Base-by-base conservation (phyloP, 495 filamentous ascomycete genomes). In the Terfezia boudieri region DNA sequence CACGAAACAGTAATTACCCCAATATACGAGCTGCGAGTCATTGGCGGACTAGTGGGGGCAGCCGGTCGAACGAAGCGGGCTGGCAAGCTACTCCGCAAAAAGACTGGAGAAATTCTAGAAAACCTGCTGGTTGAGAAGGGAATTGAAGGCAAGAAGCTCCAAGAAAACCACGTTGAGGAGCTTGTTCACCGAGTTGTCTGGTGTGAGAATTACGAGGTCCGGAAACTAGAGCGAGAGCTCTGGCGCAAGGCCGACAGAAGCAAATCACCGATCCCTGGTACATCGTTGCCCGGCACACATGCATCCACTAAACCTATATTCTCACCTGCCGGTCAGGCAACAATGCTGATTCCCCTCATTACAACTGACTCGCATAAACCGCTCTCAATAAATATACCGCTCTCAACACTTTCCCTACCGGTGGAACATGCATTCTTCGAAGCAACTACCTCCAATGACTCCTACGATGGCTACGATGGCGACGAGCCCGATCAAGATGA, bases 11-110 rank as follows among this genome's bases (percentile, higher is more conserved):
- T 80, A 0, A 74, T 86, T 12, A 90, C 83, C 0, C 77, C 76
- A 2, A 71, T 96, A 20, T 95, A 84, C 62, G 92, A 98, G 65
- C 92, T 88, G 56, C 75, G 89, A 53, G 84, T 93, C 59, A 74
- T 94, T 6, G 64, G 68, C 23, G 59, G 59, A 12, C 55, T 49
- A 8, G 57, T 62, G 6, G 60, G 60, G 10, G 59, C 58, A 0
- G 74, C 74, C 36, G 71, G 69, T 56, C 71, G 85, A 50, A 90
- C 75, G 41, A 74, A 83, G 12, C 73, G 90, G 58, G 86, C 80
- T 12, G 86, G 79, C 58, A 83, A 80, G 61, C 61, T 73, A 46
- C 69, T 94, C 9, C 71, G 76, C 8, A 71, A 80, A 59, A 46
- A 46, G 75, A 23, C 36, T 64, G 62, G 58, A 37, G 5, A 53